Evolutionary conservation across 345 rosid genomes (phyloP), one percentile per base, ranked within the genome.

Genomic region (Pelargonium nanum): DNA sequence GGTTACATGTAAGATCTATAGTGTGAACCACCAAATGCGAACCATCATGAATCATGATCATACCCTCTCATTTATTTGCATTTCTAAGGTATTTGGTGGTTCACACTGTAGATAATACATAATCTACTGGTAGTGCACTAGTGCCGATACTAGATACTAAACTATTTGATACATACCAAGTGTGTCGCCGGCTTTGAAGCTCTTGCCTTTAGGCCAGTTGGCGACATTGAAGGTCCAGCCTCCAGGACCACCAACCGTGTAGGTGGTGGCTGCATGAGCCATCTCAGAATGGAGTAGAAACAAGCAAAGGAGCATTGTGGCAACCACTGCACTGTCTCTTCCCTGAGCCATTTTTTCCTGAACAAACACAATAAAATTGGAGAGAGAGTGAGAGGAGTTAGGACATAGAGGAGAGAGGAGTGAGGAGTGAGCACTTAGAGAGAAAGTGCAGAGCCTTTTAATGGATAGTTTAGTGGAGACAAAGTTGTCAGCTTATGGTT

Each of bases 101-200:
- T 21, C 19, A 0, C 1, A 50, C 53, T 7, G 13, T 9, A 4
- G n/a, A 1, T 21, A 50, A 16, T 6, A 50, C 53, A 50, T 1
- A 48, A 50, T 50, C 53, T 21, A 48, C 2, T 50, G 53, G 16
- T 50, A 15, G 34, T 19, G 44, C 65, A 23, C 24, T n/a, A 53
- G 13, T 10, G 1, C 0, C 17, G 19, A 53, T 17, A 24, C 17
- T 7, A 25, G 22, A 5, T 12, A 19, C 19, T 13, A 58, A 15
- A 16, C 48, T 26, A 15, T 62, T 7, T 2, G 22, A 55, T 22
- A 56, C 76, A 65, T 70, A 82, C 82, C 64, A 0, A 82, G 75
- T 6, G 68, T 63, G 19, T 79, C 87, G 1, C 84, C 82, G 13
- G 84, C 82, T 61, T 32, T 79, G 67, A 82, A 82, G n/a, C 64